Evolutionary conservation across 208 protist species (phyloP), one percentile per base, ranked within the genome.

Genomic region (Trypanosomatidae sp.): DNA sequence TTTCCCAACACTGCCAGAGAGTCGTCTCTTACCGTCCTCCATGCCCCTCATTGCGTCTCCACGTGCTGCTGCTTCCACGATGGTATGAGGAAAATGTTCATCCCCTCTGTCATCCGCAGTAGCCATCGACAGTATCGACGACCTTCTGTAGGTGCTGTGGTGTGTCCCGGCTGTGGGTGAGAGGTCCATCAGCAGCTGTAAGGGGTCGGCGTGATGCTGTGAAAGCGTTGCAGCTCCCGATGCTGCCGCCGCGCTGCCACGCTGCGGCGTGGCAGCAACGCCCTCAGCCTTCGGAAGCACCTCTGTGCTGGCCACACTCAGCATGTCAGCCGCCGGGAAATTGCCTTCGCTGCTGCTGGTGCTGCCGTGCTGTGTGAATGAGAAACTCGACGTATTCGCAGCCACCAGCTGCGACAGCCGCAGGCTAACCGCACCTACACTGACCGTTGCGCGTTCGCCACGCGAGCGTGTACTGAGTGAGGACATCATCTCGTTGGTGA

Each of bases 261-360:
- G 46, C 30, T 10, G 47, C 43, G 30, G 66, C 12, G 30, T 36
- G 25, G 43, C 66, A 44, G 19, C 50, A 44, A 47, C 66, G 33
- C 25, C 50, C 6, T 59, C 66, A 46, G 28, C 36, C 17, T 52
- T 67, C 6, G 62, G 62, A 36, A n/a, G 8, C n/a, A n/a, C 62
- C 39, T 67, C 62, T 50, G 46, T 66, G 53, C 22, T 58, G 49
- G 72, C 64, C 30, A 58, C 69, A 41, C 60, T 67, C 0, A 80
- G 52, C 36, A 39, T 39, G 17, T 47, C 41, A 67, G n/a, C 3
- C 58, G 30, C 58, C 30, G 30, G 30, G 9, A 13, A 43, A 13
- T 9, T 8, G 33, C 10, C 2, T 13, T 41, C 58, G 58, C 58
- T 62, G 58, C n/a, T 39, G 36, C 36, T 39, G 36, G 36, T 39